phyloP scores from a whole-genome alignment of 192 early-diverging fungal species.

The Piromyces finnis region DNA sequence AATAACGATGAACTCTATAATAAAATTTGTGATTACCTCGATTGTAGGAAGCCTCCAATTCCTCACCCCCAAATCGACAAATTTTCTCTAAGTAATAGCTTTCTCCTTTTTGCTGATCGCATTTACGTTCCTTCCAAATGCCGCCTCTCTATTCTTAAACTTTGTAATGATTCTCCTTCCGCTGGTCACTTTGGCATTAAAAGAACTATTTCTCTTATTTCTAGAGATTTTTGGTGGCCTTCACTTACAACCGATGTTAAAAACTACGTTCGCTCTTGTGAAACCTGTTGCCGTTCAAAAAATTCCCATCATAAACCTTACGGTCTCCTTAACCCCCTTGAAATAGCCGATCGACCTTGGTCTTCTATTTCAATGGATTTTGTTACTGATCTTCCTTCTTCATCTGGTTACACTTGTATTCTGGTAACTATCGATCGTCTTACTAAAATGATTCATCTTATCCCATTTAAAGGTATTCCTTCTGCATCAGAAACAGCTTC shows the following conservation, averaged over 20 bases:
- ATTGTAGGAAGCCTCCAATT: too few relatives aligned
- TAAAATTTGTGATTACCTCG: too few relatives aligned
- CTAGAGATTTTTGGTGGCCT: constrained; percentile 13
- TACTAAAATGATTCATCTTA: constrained; percentile 8
- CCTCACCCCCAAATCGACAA: too few relatives aligned
- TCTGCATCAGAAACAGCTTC: background rate
- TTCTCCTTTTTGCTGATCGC: too few relatives aligned
- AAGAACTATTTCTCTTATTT: constrained; percentile 14
- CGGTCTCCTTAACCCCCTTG: constrained; percentile 10
- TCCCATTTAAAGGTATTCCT: background rate
- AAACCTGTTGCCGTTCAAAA: constrained; percentile 12
- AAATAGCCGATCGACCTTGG: constrained; percentile 13
- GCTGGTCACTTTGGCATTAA: constrained; percentile 14
- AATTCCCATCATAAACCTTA: constrained; percentile 10
- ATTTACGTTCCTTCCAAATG: too few relatives aligned
- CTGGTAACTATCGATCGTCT: too few relatives aligned
- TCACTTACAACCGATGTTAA: constrained; percentile 7
- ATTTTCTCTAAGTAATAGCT: too few relatives aligned
- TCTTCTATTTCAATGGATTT: constrained; percentile 27
- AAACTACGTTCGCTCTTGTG: constrained; percentile 12
- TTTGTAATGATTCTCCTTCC: constrained; percentile 5
- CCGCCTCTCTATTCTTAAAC: too few relatives aligned
- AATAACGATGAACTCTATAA: too few relatives aligned
- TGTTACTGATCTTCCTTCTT: constrained; percentile 8
- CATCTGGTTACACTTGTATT: background rate